Conservation (phyloP, 306 rosid species). For the Fagus sylvatica region DNA sequence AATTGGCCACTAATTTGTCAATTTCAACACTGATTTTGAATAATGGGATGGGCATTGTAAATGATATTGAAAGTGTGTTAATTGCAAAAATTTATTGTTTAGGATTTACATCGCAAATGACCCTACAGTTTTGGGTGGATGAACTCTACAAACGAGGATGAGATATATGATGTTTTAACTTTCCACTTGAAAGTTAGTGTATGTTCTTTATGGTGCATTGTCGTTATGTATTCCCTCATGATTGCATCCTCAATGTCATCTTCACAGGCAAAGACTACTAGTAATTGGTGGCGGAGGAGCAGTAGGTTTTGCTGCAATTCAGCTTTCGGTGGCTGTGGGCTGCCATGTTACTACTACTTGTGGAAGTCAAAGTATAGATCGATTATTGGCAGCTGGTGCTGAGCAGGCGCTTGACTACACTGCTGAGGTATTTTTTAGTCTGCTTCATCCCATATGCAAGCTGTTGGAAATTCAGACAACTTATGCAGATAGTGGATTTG, state of each 20-base stretch:
- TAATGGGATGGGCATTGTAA: no score
- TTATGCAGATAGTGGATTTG: not conserved
- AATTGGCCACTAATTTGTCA: no score
- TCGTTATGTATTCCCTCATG: slow-evolving; percentile 3
- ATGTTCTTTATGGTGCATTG: not conserved
- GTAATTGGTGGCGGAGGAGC: slow-evolving; percentile 99
- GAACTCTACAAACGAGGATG: not conserved
- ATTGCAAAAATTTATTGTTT: no score
- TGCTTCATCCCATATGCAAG: slow-evolving; percentile 18
- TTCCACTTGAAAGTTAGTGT: not conserved
- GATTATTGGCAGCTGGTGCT: slow-evolving; percentile 76
- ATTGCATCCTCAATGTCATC: slow-evolving; percentile 29
- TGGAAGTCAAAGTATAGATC: slow-evolving; percentile 68
- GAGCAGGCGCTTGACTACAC: slow-evolving; percentile 91
- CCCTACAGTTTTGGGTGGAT: not conserved
- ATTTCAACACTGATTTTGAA: no score
- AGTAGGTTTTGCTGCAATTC: slow-evolving; percentile 83
- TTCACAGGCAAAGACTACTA: slow-evolving; percentile 75
- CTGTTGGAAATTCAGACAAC: slow-evolving; percentile 18
- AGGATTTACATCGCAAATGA: no score
- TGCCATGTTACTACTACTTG: slow-evolving; percentile 87
- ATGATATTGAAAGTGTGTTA: no score
- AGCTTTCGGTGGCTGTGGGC: slow-evolving; percentile 79
- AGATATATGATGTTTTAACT: no score
- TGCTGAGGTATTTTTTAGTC: slow-evolving; percentile 64